phyloP scores from a whole-genome alignment of 768 basidiomycete species.

The Xerocomus brunneocitrinus region DNA sequence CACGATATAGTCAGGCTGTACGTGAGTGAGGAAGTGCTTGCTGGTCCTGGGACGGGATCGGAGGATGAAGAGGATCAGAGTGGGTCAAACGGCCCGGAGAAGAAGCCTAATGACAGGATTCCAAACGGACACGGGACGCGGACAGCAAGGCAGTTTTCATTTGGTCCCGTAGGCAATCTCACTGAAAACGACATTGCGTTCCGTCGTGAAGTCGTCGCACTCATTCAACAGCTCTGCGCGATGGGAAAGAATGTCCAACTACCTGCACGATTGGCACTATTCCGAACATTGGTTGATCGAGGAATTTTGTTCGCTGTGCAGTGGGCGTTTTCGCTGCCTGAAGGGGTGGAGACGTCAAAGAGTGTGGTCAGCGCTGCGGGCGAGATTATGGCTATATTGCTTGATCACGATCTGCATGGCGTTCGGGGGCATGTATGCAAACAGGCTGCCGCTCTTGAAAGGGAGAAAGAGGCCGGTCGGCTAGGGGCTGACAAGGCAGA shows the following conservation, averaged over 20 bases:
- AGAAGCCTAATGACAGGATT: constrained; percentile 40
- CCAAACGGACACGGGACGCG: constrained; percentile 24
- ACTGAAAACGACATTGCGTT: constrained; percentile 51
- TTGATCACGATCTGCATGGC: constrained; percentile 89
- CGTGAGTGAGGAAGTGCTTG: constrained; percentile 64
- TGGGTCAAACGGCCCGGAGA: constrained; percentile 29
- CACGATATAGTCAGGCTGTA: constrained; percentile 73
- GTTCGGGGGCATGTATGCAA: constrained; percentile 82
- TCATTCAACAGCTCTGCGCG: constrained; percentile 87
- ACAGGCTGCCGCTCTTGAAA: constrained; percentile 69
- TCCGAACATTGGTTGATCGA: constrained; percentile 81
- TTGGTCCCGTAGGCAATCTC: constrained; percentile 52
- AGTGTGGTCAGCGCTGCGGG: constrained; percentile 77
- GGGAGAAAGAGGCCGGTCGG: constrained; percentile 54
- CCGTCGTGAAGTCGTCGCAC: constrained; percentile 74
- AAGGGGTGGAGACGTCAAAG: constrained; percentile 46
- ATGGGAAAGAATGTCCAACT: constrained; percentile 98
- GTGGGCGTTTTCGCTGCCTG: constrained; percentile 78
- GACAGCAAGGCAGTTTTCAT: constrained; percentile 41
- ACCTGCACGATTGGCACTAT: constrained; percentile 77
- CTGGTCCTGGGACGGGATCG: constrained; percentile 32
- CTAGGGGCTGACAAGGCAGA: constrained; percentile 60
- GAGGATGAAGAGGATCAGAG: constrained; percentile 27
- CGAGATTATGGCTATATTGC: constrained; percentile 76
- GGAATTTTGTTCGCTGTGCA: constrained; percentile 89